Evolutionary conservation across 2,329 filamentous ascomycete species (phyloP).

Genomic region (Verticillium albo-atrum): DNA sequence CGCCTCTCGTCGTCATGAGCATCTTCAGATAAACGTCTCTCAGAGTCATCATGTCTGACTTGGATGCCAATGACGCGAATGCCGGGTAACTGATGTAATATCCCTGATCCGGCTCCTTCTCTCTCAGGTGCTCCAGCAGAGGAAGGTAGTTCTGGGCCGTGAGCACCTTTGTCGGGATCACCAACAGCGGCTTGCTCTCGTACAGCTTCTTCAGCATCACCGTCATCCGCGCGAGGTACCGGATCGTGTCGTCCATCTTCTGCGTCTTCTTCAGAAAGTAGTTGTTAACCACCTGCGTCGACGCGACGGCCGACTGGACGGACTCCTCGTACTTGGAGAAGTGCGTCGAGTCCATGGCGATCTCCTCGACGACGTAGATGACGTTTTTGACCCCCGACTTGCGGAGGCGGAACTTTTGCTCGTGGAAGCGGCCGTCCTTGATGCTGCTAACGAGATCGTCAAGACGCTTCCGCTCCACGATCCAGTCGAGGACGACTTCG

Average conservation of each 20-base stretch:
- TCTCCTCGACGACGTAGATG: slow-evolving; percentile 74
- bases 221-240: slow-evolving; percentile 71
- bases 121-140: slow-evolving; percentile 54
- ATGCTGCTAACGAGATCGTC: slow-evolving; percentile 78
- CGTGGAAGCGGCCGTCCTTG: slow-evolving; percentile 76
- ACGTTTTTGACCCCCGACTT: slow-evolving; percentile 72
- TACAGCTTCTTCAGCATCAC: slow-evolving; percentile 62
- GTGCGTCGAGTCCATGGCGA: slow-evolving; percentile 51
- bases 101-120: slow-evolving; percentile 41
- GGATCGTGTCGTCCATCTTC: slow-evolving; percentile 73
- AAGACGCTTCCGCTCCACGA: slow-evolving; percentile 74
- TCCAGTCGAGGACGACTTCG: slow-evolving; percentile 74
- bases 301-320: slow-evolving; percentile 68
- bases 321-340: slow-evolving; percentile 58
- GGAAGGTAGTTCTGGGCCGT: slow-evolving; percentile 63
- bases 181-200: slow-evolving; percentile 48
- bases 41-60: slow-evolving; percentile 69
- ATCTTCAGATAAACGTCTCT: slow-evolving; percentile 77
- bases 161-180: slow-evolving; percentile 64
- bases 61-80: slow-evolving; percentile 69
- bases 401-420: slow-evolving; percentile 77
- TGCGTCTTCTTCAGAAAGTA: slow-evolving; percentile 75
- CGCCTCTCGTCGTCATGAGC: slow-evolving; percentile 74
- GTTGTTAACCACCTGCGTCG: slow-evolving; percentile 72
- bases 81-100: slow-evolving; percentile 66